Evolutionary conservation across 345 rosid genomes (phyloP), one percentile per base, ranked within the genome.

Genomic region (Cardamine resedifolia): DNA sequence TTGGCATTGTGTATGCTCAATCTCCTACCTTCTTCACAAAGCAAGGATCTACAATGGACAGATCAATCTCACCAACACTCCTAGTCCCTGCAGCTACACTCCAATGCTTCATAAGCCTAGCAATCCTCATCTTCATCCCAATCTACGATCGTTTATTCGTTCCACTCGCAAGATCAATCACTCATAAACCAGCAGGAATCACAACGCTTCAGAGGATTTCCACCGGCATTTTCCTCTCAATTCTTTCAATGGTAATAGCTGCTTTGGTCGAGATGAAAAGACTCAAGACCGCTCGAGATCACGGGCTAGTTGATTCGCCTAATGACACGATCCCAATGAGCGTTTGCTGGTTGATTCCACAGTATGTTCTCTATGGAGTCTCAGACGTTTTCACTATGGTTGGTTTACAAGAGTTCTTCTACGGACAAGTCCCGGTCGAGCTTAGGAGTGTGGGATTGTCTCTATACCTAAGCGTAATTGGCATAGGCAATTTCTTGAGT

Each of bases 21-120:
- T 64, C 83, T 9, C 45, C 86, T 26, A 85, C 89, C n/a, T 83
- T 87, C 76, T 87, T 85, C 34, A 83, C 86, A 15, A 87, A 82
- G 76, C 87, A 85, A 78, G 92, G 89, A 52, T 82, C 76, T 41
- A 84, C 89, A 1, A 60, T 85, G 86, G 85, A 85, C 74, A 81
- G 88, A 72, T 53, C 82, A 69, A 56, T 87, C 27, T 43, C 81
- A 53, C 2, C 61, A 30, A 76, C 72, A 16, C 56, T 87, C 20
- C n/a, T 74, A 30, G 70, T 87, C 36, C 86, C 89, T 1, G 82
- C 90, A 4, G 88, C 92, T 14, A 63, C 92, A 52, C 90, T 87
- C 48, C 85, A 82, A 71, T 80, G 76, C 64, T 85, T 87, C 81
- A 72, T 71, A n/a, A 71, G 80, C 77, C 26, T 87, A 4, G 12